Percentiles rank a stretch among this genome's conserved stretches.
Evolutionary conservation across 2,329 filamentous ascomycete species (phyloP).

Genomic region (Cadophora malorum): DNA sequence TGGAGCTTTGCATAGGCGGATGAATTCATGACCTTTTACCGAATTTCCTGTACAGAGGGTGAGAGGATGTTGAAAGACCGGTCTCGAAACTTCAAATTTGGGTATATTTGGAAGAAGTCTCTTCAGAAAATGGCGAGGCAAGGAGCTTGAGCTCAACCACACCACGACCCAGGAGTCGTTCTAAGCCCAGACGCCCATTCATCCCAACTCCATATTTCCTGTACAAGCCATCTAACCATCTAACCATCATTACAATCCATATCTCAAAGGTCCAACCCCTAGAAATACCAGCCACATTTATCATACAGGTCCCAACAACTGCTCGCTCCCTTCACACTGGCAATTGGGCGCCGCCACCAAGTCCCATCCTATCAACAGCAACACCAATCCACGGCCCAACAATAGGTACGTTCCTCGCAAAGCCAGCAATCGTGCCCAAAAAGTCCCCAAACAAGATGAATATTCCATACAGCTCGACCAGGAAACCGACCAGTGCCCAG

Average conservation of each 20-base stretch:
- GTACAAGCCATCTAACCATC: constrained; percentile 12
- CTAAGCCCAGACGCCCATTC: constrained; percentile 33
- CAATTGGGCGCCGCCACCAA: constrained; percentile 76
- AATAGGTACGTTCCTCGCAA: constrained; percentile 83
- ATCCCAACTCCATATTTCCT: constrained; percentile 16
- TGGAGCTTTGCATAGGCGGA: constrained; percentile 41
- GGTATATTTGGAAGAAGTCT: constrained; percentile 27
- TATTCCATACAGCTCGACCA: constrained; percentile 91
- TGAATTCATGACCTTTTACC: constrained; percentile 35
- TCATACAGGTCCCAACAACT: constrained; percentile 49
- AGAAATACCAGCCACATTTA: not conserved
- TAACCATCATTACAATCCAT: constrained; percentile 12
- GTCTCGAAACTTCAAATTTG: not conserved
- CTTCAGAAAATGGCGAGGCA: constrained; percentile 15
- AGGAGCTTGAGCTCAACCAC: constrained; percentile 34
- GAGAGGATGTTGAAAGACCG: not conserved
- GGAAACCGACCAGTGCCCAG: constrained; percentile 91
- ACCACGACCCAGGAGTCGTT: constrained; percentile 18
- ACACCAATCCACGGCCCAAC: constrained; percentile 85
- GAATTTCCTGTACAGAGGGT: not conserved
- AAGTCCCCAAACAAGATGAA: constrained; percentile 96
- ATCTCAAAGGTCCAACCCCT: not conserved
- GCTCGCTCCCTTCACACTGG: constrained; percentile 58
- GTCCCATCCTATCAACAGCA: constrained; percentile 72
- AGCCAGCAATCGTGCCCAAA: constrained; percentile 87